Evolutionary conservation across 2,329 filamentous ascomycete genomes (phyloP).

Genomic region (Lizonia empirigonia): DNA sequence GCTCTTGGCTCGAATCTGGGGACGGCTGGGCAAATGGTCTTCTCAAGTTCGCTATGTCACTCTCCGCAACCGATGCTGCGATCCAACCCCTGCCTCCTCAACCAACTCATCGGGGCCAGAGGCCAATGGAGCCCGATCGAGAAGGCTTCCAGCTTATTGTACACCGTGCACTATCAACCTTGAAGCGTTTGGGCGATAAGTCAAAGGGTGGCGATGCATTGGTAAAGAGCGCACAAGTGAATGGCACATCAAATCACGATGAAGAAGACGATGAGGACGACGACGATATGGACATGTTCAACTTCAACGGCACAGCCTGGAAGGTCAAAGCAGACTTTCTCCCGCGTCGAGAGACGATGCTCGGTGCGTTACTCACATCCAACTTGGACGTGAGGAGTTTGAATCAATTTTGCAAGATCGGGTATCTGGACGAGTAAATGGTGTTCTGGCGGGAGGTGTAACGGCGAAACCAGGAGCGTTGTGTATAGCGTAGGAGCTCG

Average conservation of each 20-base stretch:
- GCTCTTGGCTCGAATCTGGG: slow-evolving; percentile 79
- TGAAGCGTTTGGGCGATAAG: slow-evolving; percentile 55
- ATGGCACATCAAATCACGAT: slow-evolving; percentile 35
- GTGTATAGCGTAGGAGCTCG: slow-evolving; percentile 19
- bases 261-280: slow-evolving; percentile 38
- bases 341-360: slow-evolving; percentile 53
- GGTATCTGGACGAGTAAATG: slow-evolving; percentile 42
- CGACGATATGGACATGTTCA: slow-evolving; percentile 42
- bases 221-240: slow-evolving; percentile 36
- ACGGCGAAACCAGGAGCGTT: slow-evolving; percentile 11
- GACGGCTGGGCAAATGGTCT: slow-evolving; percentile 85
- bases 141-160: slow-evolving; percentile 50
- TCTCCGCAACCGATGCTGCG: slow-evolving; percentile 51
- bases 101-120: slow-evolving; percentile 39
- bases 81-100: slow-evolving; percentile 35
- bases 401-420: slow-evolving; percentile 49
- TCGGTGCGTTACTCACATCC: slow-evolving; percentile 54
- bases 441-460: slow-evolving; percentile 4
- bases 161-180: slow-evolving; percentile 54
- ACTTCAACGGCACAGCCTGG: slow-evolving; percentile 40
- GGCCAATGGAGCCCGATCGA: slow-evolving; percentile 42
- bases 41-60: slow-evolving; percentile 72
- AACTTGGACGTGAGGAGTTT: slow-evolving; percentile 52
- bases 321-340: slow-evolving; percentile 50
- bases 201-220: slow-evolving; percentile 43